A percentile compares a stretch with the other conserved stretches of the same genome.
Evolutionary conservation across 495 filamentous ascomycete species (phyloP).

Genomic region (Penicillium arizonense): DNA sequence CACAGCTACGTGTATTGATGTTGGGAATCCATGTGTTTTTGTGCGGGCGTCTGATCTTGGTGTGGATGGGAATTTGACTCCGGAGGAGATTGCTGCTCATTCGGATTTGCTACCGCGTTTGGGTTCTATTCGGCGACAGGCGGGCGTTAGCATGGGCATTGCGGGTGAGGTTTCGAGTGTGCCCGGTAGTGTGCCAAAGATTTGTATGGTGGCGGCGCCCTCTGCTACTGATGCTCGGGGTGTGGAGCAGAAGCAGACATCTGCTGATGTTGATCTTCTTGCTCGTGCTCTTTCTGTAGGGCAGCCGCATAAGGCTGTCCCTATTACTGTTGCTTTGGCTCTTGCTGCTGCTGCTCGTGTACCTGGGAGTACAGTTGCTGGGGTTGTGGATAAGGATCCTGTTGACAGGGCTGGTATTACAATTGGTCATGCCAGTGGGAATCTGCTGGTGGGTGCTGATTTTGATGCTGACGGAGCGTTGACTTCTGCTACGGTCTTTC

Average conservation of each 20-base stretch:
- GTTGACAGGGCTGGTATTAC: conserved; percentile 40
- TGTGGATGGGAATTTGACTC: conserved; percentile 48
- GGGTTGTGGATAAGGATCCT: conserved; percentile 20
- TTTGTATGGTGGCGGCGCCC: conserved; percentile 56
- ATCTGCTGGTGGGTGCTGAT: conserved; percentile 52
- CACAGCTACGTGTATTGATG: conserved; percentile 59
- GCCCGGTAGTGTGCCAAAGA: conserved; percentile 63
- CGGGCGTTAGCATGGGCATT: conserved; percentile 63
- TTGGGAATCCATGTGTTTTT: conserved; percentile 67
- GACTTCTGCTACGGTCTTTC: conserved; percentile 48
- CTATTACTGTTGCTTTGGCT: conserved; percentile 60
- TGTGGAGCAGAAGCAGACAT: conserved; percentile 17
- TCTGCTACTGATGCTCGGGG: conserved; percentile 9
- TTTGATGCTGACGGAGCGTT: conserved; percentile 39
- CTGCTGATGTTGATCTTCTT: conserved; percentile 39
- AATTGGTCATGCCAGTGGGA: conserved; percentile 62
- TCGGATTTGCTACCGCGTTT: conserved; percentile 48
- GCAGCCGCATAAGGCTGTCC: conserved; percentile 64
- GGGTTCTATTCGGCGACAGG: conserved; percentile 60
- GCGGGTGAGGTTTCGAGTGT: conserved; percentile 37
- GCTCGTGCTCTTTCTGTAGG: conserved; percentile 48
- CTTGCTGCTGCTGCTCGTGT: conserved; percentile 53
- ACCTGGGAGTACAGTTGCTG: conserved; percentile 37
- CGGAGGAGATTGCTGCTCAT: conserved; percentile 50
- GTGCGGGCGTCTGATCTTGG: conserved; percentile 52